Evolutionary conservation across 2,329 filamentous ascomycete species (phyloP), one percentile per base, ranked within the genome.

Genomic region (Cladosporium sp.): DNA sequence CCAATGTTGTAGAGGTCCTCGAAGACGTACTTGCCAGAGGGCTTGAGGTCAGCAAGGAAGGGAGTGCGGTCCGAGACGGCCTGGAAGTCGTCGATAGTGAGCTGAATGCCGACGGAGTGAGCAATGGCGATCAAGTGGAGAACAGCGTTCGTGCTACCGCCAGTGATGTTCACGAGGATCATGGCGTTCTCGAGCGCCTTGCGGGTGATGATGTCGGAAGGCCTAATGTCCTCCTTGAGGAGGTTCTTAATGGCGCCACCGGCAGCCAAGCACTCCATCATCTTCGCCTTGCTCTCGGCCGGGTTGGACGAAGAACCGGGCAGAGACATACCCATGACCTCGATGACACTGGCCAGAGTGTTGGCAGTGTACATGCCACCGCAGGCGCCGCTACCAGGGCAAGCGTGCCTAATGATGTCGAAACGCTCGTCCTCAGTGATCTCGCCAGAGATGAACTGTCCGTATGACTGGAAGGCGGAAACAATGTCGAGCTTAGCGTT

Each of bases 401-500:
- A 96, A 38, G 93, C 91, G 66, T 97, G 78, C 55, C 90, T 82
- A 68, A 96, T 95, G 64, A 97, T 92, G 70, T 97, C 93, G 69
- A 90, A 95, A 46, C 93, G 85, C 72, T 92, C 78, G 64, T 93
- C 84, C 72, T 98, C 93, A 57, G 78, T 86, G 70, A 97, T 95
- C 64, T 95, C 82, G 38, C 92, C 92, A 11, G 87, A 82, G 61
- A 98, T 84, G 73, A 91, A 97, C 68, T 96, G 88, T 20, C 93
- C 93, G 66, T 97, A 97, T 4, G 92, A 86, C 74, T 98, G 93
- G 81, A 98, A 98, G 38, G 93, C 93, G 43, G 90, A 96, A 53
- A 98, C 87, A 47, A 98, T 95, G 68, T 98, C 92, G 52, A 84
- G 75, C 49, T 81, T 79, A 18, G 43, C 18, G 64, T 85, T 84